phyloP scores from a whole-genome alignment of 2,329 filamentous ascomycete genomes.

The Akanthomyces muscarius region DNA sequence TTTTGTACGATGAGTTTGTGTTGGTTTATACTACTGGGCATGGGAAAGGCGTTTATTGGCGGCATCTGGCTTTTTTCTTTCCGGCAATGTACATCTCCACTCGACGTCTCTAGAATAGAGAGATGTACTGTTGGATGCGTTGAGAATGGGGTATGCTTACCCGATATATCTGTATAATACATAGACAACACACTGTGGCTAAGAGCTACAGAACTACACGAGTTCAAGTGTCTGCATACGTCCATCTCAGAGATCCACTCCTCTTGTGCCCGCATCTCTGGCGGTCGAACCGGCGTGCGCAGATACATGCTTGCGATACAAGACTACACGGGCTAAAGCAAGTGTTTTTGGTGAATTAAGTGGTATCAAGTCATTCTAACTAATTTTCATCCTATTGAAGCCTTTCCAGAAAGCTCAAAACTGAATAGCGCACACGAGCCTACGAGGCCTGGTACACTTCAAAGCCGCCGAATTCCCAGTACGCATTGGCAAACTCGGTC shows the following conservation, averaged over 20 bases:
- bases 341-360: background rate
- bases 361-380: background rate
- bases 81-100: conserved; percentile 16
- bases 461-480: conserved; percentile 62
- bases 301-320: too few relatives aligned
- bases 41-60: conserved; percentile 26
- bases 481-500: conserved; percentile 53
- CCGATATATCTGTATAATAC: conserved; percentile 28
- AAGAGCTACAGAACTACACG: conserved; percentile 20
- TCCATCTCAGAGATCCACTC: too few relatives aligned
- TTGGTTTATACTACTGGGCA: conserved; percentile 23
- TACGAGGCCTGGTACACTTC: conserved; percentile 47
- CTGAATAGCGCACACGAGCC: too few relatives aligned
- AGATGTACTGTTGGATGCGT: conserved; percentile 1
- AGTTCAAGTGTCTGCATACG: too few relatives aligned
- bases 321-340: too few relatives aligned
- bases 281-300: too few relatives aligned
- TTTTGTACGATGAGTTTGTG: conserved; percentile 9
- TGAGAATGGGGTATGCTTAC: background rate
- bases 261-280: too few relatives aligned
- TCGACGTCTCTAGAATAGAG: conserved; percentile 16
- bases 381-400: background rate
- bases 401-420: background rate
- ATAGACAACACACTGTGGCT: conserved; percentile 17
- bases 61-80: conserved; percentile 30